A percentile compares a stretch with the other conserved stretches of the same genome.
Evolutionary conservation across 208 protist genomes (phyloP).

Genomic region (Acanthamoeba lenticulata): DNA sequence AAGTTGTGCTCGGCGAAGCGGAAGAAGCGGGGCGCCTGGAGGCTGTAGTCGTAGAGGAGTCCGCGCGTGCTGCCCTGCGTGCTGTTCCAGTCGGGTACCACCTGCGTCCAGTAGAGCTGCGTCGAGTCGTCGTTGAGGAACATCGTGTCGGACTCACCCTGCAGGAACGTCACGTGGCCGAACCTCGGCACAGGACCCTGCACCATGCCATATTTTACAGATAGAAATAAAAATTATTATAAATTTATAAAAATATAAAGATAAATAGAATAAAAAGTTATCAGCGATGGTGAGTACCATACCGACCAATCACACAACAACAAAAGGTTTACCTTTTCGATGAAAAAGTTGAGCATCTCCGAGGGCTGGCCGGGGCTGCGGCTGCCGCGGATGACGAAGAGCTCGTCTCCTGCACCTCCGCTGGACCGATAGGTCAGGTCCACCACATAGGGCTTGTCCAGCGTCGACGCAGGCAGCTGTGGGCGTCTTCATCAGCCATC

Average conservation of each 20-base stretch:
- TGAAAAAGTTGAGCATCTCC: neutral
- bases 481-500: neutral
- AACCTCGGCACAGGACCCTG: neutral
- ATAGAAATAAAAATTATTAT: no score
- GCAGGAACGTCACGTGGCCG: neutral
- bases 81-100: neutral
- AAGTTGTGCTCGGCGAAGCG: neutral
- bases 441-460: no score
- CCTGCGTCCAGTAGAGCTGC: neutral
- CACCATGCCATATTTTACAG: neutral
- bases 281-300: no score
- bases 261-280: no score
- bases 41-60: neutral
- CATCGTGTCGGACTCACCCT: neutral
- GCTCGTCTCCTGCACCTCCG: neutral
- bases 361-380: neutral
- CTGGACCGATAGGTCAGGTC: neutral
- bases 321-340: no score
- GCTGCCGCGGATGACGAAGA: neutral
- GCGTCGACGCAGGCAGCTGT: no score
- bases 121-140: neutral
- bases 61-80: neutral
- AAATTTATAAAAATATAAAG: no score
- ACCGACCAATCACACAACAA: neutral
- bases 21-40: neutral